Evolutionary conservation across 1,284 basidiomycete genomes (phyloP), one percentile per base, ranked within the genome.

Genomic region (Austroboletus novae-zelandiae): DNA sequence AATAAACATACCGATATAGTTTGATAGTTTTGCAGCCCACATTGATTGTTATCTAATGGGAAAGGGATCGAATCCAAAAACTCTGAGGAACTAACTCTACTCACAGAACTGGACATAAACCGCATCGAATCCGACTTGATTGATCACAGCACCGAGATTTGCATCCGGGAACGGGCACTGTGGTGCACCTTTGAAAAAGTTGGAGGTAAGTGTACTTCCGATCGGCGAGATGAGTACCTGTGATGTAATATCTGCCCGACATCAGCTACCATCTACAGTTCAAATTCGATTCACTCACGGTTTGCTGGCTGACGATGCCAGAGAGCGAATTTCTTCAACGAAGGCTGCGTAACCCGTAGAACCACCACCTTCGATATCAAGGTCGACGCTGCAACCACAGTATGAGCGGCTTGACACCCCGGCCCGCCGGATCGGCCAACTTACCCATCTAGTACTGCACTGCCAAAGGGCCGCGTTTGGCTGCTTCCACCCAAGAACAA

Each of bases 111-210:
- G 84, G 46, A 86, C 82, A 57, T 81, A 85, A 46, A 86, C 62
- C 8, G 80, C 80, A 60, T 86, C 84, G 54, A 86, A 85, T 1
- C 66, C 72, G 18, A 79, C 81, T 11, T 73, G 69, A 57, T 81
- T 74, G 51, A 86, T 66, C 36, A 78, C 74, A 31, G 72, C 63
- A 43, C 80, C 79, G 2, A 85, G 61, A 57, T 73, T 75, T 4
- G 76, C 78, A 58, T 86, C 83, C 1, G 84, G 83, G 71, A 73
- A 86, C 5, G 80, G 80, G 62, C 83, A 86, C 60, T 85, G 83
- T 10, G 82, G 83, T 7, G 84, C 81, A 39, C 18, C 53, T 60
- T 47, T 23, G 4, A 10, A 39, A 45, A 30, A 35, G 23, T 53
- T 29, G 34, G 30, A 25, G 15, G 34, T 9, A 39, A 23, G 20